Conservation (phyloP, 306 rosid species). For the Dryas alaskensis region DNA sequence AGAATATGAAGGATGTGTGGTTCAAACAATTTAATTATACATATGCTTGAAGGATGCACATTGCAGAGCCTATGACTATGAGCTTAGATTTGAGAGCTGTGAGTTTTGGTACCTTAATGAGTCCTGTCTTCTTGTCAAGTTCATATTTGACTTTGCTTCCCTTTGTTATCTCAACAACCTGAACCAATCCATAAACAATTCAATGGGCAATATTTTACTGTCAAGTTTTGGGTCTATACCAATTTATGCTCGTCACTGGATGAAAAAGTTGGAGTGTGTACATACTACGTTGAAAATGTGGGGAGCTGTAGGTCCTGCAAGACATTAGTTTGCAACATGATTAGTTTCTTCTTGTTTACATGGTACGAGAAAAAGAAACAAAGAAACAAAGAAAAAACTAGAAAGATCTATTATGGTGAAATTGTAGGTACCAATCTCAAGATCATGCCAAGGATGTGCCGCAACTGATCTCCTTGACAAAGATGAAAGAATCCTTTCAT, state of each 20-base stretch:
- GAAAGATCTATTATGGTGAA: not conserved
- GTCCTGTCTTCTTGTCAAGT: constrained; percentile 94
- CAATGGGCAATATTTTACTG: constrained; percentile 19
- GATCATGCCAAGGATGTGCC: constrained; percentile 99
- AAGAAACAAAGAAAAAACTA: not conserved
- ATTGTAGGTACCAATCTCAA: constrained; percentile 71
- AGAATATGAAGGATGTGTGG: not conserved
- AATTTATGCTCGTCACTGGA: constrained; percentile 1
- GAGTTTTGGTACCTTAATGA: constrained; percentile 61
- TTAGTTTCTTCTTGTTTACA: constrained; percentile 15
- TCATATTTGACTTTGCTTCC: constrained; percentile 98
- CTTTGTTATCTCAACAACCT: constrained; percentile 94
- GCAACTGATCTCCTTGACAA: constrained; percentile 95
- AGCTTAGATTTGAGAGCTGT: not conserved
- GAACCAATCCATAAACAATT: constrained; percentile 30
- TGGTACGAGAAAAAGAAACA: not conserved
- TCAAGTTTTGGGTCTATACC: not conserved
- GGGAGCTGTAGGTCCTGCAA: constrained; percentile 86
- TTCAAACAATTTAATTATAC: no score
- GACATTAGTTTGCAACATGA: constrained; percentile 29
- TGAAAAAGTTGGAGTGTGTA: constrained; percentile 15
- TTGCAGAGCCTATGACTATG: no score
- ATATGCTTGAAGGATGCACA: no score
- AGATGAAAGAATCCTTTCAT: constrained; percentile 95
- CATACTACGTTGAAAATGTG: constrained; percentile 73